Conservation (phyloP, 225 moss, liverwort and hornwort genomes). For the Rhytidiadelphus loreus region DNA sequence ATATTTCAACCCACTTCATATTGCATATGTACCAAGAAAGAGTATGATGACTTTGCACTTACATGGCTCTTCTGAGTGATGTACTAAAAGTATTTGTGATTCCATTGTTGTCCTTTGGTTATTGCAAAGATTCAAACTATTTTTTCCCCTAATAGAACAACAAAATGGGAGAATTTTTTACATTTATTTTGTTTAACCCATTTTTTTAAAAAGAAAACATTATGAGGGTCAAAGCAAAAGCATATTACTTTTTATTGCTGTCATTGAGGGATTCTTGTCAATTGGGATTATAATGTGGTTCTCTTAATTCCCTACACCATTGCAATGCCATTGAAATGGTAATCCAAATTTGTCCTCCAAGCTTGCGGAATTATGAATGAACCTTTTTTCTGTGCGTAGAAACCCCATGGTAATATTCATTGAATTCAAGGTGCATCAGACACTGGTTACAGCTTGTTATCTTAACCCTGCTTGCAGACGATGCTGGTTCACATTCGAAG, state of each 20-base stretch:
- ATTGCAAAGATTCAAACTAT: background rate
- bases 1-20: too few species aligned
- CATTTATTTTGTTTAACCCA: background rate
- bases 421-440: background rate
- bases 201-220: too few species aligned
- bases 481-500: background rate
- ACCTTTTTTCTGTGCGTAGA: background rate
- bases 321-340: too few species aligned
- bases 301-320: background rate
- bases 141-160: fast-evolving
- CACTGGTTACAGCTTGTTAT: background rate
- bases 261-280: fast-evolving
- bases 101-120: too few species aligned
- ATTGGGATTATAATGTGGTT: background rate
- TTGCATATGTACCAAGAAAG: background rate
- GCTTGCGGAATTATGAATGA: fast-evolving
- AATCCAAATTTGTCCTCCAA: background rate
- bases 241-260: fast-evolving
- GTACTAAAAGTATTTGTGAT: background rate
- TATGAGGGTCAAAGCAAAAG: fast-evolving
- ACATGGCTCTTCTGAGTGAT: too few species aligned
- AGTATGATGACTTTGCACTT: background rate
- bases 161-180: background rate
- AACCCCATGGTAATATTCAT: background rate
- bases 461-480: background rate